Evolutionary conservation across 352 stramenopile genomes (phyloP).

Genomic region (Globisporangium orthogonon): DNA sequence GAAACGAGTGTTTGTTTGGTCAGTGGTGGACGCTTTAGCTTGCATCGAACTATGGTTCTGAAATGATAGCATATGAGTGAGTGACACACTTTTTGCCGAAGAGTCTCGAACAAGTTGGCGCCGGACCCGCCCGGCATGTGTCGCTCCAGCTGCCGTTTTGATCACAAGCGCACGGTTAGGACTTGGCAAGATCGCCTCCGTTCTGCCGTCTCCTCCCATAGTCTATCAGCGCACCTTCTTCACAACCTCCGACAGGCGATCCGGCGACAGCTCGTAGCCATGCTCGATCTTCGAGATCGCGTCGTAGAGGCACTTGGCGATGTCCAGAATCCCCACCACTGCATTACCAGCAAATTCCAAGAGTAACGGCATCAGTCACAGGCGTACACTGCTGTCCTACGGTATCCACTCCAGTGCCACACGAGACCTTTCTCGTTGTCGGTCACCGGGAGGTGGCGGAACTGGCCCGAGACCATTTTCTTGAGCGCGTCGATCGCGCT

Average conservation of each 20-base stretch:
- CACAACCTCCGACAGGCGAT: slow-evolving; percentile 60
- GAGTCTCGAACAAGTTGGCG: slow-evolving; percentile 76
- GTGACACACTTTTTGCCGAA: slow-evolving; percentile 60
- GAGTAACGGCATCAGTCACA: neutral
- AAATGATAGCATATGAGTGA: no score
- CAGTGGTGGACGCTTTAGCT: neutral
- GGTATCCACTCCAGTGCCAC: no score
- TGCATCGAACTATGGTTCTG: no score
- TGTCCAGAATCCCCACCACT: slow-evolving; percentile 96
- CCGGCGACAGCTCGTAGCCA: slow-evolving; percentile 69
- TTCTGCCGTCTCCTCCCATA: neutral
- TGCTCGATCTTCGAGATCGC: slow-evolving; percentile 95
- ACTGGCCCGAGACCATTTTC: slow-evolving; percentile 95
- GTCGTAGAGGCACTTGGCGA: slow-evolving; percentile 98
- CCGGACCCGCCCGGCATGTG: slow-evolving; percentile 39
- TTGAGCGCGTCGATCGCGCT: slow-evolving; percentile 94
- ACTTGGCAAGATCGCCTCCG: neutral
- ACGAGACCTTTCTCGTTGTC: slow-evolving; percentile 75
- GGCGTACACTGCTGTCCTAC: no score
- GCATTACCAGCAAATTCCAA: neutral
- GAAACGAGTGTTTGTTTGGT: neutral
- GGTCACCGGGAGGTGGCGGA: slow-evolving; percentile 94
- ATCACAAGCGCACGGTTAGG: neutral
- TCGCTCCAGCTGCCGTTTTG: slow-evolving; percentile 33
- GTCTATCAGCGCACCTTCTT: slow-evolving; percentile 47